Evolutionary conservation across 257 asterid species (phyloP).

Genomic region (Lithospermum erythrorhizon): DNA sequence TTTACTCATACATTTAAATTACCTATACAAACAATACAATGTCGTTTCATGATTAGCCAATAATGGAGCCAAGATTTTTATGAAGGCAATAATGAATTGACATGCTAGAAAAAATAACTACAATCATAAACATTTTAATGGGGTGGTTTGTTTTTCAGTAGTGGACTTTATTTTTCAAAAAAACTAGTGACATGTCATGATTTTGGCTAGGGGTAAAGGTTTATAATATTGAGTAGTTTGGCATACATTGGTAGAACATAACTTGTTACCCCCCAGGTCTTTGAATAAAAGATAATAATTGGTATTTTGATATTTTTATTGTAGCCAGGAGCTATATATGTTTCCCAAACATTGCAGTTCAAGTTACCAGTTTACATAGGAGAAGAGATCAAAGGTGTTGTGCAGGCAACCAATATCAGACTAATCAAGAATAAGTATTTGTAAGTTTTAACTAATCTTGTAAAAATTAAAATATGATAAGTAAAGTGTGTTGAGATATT

Average conservation of each 20-base stretch:
- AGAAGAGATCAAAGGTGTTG: conserved; percentile 49
- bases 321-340: conserved; percentile 84
- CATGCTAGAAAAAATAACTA: too few species aligned
- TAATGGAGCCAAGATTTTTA: too few species aligned
- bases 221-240: too few species aligned
- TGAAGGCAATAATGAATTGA: too few species aligned
- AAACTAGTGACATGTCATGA: neutral
- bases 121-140: too few species aligned
- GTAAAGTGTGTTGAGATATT: neutral
- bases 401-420: conserved; percentile 39
- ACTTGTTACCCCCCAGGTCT: too few species aligned
- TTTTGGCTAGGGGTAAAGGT: too few species aligned
- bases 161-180: too few species aligned
- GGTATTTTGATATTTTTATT: neutral
- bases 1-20: neutral
- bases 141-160: too few species aligned
- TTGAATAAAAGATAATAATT: neutral
- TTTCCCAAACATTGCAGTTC: conserved; percentile 61
- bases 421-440: conserved; percentile 34
- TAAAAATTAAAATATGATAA: neutral
- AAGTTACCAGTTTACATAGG: conserved; percentile 62
- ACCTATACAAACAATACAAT: too few species aligned
- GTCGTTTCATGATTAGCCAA: too few species aligned
- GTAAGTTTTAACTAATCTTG: conserved; percentile 22
- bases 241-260: too few species aligned